Evolutionary conservation across 2,329 filamentous ascomycete genomes (phyloP).

Genomic region (Gnomoniopsis smithogilvyi): DNA sequence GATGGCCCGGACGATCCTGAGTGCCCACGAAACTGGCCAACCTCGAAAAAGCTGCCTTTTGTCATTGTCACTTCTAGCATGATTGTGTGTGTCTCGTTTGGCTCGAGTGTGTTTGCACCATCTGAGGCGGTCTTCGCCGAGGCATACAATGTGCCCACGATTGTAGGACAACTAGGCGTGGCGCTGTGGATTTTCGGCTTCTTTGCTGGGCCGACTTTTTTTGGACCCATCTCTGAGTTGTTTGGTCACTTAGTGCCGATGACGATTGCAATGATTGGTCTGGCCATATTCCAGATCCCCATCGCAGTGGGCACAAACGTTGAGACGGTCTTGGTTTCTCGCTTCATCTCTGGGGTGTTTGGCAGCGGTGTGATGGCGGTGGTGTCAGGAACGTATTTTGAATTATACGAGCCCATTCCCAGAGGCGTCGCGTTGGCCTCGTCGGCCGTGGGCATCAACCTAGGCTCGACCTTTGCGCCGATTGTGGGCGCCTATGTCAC

Average conservation of each 20-base stretch:
- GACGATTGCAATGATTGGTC: constrained; percentile 14
- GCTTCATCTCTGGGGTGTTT: constrained; percentile 22
- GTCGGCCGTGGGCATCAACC: constrained; percentile 18
- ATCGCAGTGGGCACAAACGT: constrained; percentile 19
- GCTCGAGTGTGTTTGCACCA: constrained; percentile 20
- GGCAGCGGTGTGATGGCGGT: constrained; percentile 15
- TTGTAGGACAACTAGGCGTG: constrained; percentile 19
- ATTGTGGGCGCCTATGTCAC: constrained; percentile 34
- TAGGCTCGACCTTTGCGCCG: constrained; percentile 42
- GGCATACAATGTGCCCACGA: constrained; percentile 15
- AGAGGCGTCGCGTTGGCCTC: constrained; percentile 19
- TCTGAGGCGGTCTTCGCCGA: constrained; percentile 15
- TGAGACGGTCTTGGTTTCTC: constrained; percentile 19
- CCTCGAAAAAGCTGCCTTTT: constrained; percentile 16
- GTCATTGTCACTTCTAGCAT: constrained; percentile 17
- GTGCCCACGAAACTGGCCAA: constrained; percentile 19
- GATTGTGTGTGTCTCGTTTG: constrained; percentile 19
- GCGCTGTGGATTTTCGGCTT: constrained; percentile 18
- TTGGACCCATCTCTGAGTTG: constrained; percentile 17
- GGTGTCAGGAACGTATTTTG: constrained; percentile 20
- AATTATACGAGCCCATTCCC: constrained; percentile 19
- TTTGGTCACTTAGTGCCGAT: constrained; percentile 19
- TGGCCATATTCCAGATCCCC: constrained; percentile 21
- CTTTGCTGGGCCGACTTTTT: constrained; percentile 19
- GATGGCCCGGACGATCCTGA: constrained; percentile 20